Conservation (phyloP, 1,139 yeast species). For the Geotrichum carabidarum region DNA sequence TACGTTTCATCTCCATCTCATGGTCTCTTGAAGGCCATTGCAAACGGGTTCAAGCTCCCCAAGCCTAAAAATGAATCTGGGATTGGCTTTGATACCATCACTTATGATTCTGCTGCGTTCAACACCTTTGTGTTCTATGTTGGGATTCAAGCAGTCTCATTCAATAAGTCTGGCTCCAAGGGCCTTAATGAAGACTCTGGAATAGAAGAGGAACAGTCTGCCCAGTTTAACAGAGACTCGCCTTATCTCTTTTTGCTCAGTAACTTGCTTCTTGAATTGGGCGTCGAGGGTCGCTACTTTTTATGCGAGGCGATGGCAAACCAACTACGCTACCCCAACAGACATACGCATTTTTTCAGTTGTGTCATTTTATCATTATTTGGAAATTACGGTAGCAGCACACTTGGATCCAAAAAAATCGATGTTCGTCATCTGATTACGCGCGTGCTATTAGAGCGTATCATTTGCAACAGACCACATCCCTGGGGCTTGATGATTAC, state of each 20-base stretch:
- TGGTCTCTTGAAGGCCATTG: conserved; percentile 60
- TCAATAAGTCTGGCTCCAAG: conserved; percentile 36
- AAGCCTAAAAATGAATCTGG: conserved; percentile 56
- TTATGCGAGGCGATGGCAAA: conserved; percentile 77
- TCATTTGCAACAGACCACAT: conserved; percentile 86
- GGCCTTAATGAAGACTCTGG: conserved; percentile 27
- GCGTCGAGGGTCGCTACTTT: conserved; percentile 68
- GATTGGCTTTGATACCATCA: conserved; percentile 56
- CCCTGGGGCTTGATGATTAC: conserved; percentile 96
- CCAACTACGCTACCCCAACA: conserved; percentile 86
- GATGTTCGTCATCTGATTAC: conserved; percentile 79
- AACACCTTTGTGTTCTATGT: conserved; percentile 80
- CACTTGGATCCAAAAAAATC: conserved; percentile 47
- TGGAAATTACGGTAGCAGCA: conserved; percentile 47
- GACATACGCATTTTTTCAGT: conserved; percentile 87
- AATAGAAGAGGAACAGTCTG: conserved; percentile 19
- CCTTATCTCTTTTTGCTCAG: conserved; percentile 65
- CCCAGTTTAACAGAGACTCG: conserved; percentile 58
- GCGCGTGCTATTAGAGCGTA: conserved; percentile 81
- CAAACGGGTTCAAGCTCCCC: conserved; percentile 52
- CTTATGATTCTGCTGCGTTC: conserved; percentile 57
- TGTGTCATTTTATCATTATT: conserved; percentile 68
- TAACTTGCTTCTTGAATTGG: conserved; percentile 62
- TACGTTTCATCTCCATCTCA: conserved; percentile 72
- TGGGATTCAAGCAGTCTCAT: conserved; percentile 68